These are phyloP conservation scores for Aspergillus latus DNA, from an alignment of 2,329 filamentous ascomycete genomes.

Conservation along the genomic window DNA sequence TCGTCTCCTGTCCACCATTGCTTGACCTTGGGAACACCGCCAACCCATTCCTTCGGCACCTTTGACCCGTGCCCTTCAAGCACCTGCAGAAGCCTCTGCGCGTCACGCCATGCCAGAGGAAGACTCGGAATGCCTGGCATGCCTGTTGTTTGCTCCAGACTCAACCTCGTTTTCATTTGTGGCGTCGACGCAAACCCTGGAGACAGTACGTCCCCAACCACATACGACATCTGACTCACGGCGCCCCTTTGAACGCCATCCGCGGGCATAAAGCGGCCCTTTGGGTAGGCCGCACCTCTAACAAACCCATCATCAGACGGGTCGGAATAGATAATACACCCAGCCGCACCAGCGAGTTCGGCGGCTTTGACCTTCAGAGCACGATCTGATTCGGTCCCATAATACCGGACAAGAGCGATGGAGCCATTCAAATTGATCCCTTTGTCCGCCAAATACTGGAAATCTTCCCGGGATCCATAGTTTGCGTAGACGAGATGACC, in stretches of 20 bases:
- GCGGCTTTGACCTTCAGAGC: constrained; percentile 87
- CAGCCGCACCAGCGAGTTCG: constrained; percentile 78
- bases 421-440: constrained; percentile 74
- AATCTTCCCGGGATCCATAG: constrained; percentile 83
- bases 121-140: constrained; percentile 84
- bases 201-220: constrained; percentile 87
- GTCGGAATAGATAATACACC: constrained; percentile 91
- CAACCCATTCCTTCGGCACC: constrained; percentile 70
- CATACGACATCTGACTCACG: constrained; percentile 77
- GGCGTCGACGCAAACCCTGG: constrained; percentile 70
- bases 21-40: constrained; percentile 70
- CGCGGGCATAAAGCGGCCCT: constrained; percentile 75
- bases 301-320: constrained; percentile 79
- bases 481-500: constrained; percentile 91
- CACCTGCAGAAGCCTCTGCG: constrained; percentile 72
- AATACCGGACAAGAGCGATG: constrained; percentile 80
- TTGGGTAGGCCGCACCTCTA: constrained; percentile 69
- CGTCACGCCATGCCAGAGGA: constrained; percentile 86
- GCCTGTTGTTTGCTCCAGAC: constrained; percentile 67
- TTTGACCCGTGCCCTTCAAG: constrained; percentile 72
- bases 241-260: constrained; percentile 80
- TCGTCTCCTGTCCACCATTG: constrained; percentile 84
- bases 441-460: constrained; percentile 67
- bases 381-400: constrained; percentile 69
- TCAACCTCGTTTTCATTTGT: constrained; percentile 59